Base-by-base conservation (phyloP, 2,329 filamentous ascomycete species). In the Penicillium italicum region DNA sequence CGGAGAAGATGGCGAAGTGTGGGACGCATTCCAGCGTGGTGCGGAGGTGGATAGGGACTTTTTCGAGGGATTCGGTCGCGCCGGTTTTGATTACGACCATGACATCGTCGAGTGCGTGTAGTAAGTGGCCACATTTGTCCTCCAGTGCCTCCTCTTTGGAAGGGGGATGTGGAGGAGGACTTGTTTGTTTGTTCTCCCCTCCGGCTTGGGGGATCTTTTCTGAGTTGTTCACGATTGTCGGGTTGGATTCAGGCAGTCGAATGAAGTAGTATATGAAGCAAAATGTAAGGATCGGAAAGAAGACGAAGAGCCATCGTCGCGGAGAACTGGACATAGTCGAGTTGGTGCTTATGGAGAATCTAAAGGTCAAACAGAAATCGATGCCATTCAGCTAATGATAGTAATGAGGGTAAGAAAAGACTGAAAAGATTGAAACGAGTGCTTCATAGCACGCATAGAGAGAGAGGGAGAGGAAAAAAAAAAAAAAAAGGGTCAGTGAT, bases 21-120 rank as follows among this genome's bases (percentile, higher is more conserved):
- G 64, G 67, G 20, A 69, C 59, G 51, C 66, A 69, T 51, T 63
- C 55, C 5, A 70, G 62, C 4, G 62, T 65, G 8, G 68, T 70
- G 31, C 60, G 57, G n/a, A 70, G 34, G 42, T 69, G 68, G 8
- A 68, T 52, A 14, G 67, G 67, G 3, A 69, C 51, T 41, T 69
- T 70, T 12, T 68, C 50, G 5, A 62, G 60, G 11, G 67, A 60
- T 54, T 69, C 68, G 4, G 67, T 70, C 4, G 65, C 66, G 6
- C 68, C 67, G 0, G 68, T 70, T 42, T 68, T 70, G 33, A 70
- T 16, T 11, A 69, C 53, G 2, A 69, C 64, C 36, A 68, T 58
- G 16, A 69, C 50, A 38, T 69, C 59, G n/a, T 69, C 59, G 48
- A 69, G 61, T 12, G 59, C 53, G 5, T 50, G 62, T 8, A 54